Percentiles rank a stretch among this genome's conserved stretches.
Evolutionary conservation across 805 yeast genomes (phyloP).

Genomic region (Cyberlindnera nakhonratchasimensis): DNA sequence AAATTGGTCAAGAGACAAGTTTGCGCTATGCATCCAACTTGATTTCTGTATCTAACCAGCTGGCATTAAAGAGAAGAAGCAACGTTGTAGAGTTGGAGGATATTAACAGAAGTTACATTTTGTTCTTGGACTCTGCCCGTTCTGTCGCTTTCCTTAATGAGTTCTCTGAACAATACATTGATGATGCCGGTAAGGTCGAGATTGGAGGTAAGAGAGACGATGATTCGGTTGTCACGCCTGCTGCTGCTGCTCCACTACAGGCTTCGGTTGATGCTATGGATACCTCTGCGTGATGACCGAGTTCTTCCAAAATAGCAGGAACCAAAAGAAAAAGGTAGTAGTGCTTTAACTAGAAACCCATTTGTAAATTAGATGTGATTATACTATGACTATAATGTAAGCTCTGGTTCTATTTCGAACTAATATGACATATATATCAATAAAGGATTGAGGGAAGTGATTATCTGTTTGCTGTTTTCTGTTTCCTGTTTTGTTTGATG

Average conservation of each 20-base stretch:
- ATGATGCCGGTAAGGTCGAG: constrained; percentile 71
- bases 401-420: background rate
- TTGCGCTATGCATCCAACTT: constrained; percentile 90
- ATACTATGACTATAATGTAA: background rate
- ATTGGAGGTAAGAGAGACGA: constrained; percentile 37
- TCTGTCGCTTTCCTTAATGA: constrained; percentile 83
- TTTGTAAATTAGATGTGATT: background rate
- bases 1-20: constrained; percentile 86
- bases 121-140: constrained; percentile 86
- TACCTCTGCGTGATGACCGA: constrained; percentile 27
- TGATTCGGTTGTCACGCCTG: constrained; percentile 33
- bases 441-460: background rate
- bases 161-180: constrained; percentile 63
- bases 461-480: background rate
- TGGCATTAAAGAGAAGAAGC: constrained; percentile 78
- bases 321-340: background rate
- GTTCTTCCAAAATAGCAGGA: background rate
- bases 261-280: constrained; percentile 36
- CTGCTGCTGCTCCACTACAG: constrained; percentile 35
- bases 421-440: constrained; percentile 3
- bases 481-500: background rate
- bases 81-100: constrained; percentile 71
- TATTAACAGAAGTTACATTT: constrained; percentile 78
- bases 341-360: background rate
- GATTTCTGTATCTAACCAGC: constrained; percentile 84